These are phyloP conservation scores for Diplodia corticola DNA, from an alignment of 2,329 filamentous ascomycete genomes.

Conservation along the genomic window DNA sequence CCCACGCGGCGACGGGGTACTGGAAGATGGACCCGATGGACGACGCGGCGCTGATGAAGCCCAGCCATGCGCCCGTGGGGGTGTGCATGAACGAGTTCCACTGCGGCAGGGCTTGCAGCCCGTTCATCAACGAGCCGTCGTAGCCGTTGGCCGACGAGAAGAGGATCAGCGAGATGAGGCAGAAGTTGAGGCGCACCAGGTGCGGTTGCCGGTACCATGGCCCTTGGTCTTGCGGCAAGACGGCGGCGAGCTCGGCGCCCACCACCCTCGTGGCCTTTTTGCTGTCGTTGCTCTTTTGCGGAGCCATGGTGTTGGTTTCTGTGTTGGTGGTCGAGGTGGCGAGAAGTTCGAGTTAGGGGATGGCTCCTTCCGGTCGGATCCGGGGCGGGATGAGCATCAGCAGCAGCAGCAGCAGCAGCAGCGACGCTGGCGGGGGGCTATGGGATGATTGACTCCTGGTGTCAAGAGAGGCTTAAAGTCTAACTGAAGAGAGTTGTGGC, in stretches of 20 bases:
- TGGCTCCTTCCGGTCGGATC: too few relatives aligned
- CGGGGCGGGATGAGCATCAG: too few relatives aligned
- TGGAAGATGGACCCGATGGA: not conserved
- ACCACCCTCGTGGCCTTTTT: not conserved
- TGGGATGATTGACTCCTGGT: too few relatives aligned
- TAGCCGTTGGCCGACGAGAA: not conserved
- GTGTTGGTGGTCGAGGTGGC: not conserved
- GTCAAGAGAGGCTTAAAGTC: too few relatives aligned
- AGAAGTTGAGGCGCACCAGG: not conserved
- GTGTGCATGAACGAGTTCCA: constrained; percentile 23
- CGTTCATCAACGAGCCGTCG: not conserved
- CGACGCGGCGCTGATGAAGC: constrained; percentile 26
- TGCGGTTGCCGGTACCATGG: not conserved
- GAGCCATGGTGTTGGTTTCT: not conserved
- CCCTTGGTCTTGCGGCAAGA: not conserved
- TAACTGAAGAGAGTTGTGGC: too few relatives aligned
- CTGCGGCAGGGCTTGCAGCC: not conserved
- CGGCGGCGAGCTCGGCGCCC: not conserved
- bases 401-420: too few relatives aligned
- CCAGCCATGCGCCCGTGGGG: constrained; percentile 28
- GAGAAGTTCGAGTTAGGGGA: too few relatives aligned
- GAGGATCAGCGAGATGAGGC: not conserved
- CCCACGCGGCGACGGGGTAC: not conserved
- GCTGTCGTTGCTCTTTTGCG: not conserved
- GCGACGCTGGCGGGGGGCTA: too few relatives aligned